Base-by-base conservation (phyloP, 352 stramenopile genomes). In the Globisporangium yorkense region DNA sequence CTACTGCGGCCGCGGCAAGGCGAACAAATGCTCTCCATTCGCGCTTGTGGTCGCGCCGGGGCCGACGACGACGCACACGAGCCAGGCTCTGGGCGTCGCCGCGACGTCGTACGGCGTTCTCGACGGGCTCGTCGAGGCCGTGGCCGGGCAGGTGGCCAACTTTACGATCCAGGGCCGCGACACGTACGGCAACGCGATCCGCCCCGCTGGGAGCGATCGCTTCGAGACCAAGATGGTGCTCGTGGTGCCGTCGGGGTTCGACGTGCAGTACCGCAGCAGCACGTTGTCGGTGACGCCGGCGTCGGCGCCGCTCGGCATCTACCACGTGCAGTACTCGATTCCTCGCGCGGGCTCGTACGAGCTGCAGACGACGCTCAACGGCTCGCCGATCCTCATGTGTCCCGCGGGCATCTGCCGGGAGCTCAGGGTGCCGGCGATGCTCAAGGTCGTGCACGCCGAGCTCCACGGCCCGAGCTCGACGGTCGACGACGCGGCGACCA, bases 111-210 rank as follows among this genome's bases (percentile, higher is more conserved):
- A 87, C 27, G 78, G 77, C 21, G 71, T 80, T 1, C 72, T 98
- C 39, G 87, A 98, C 59, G 82, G 76, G 29, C 63, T 98, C 27
- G 68, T 96, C 13, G 91, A 98, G 74, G 93, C 89, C 6, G 86
- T 97, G 7, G 93, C 94, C 13, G 96, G 96, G 5, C 79, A 92
- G 12, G 89, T 89, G 10, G 88, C 89, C 6, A 96, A 92, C 63
- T 97, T 99, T 63, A 96, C 88, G n/a, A 96, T 98, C 51, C 93
- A 98, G 63, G 82, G 95, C 2, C 96, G 96, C 39, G 96, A 99
- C 67, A 94, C 92, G 0, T 98, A 97, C 67, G 79, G 75, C 2
- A 99, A 99, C 61, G 70, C 24, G 29, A 71, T 62, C 41, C 66
- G 48, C 74, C 74, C 21, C 56, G 79, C 61, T 8, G 67, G 66